These are phyloP conservation scores for Zychaea mexicana DNA, from an alignment of 371 early-diverging fungal species.

Conservation along the genomic window DNA sequence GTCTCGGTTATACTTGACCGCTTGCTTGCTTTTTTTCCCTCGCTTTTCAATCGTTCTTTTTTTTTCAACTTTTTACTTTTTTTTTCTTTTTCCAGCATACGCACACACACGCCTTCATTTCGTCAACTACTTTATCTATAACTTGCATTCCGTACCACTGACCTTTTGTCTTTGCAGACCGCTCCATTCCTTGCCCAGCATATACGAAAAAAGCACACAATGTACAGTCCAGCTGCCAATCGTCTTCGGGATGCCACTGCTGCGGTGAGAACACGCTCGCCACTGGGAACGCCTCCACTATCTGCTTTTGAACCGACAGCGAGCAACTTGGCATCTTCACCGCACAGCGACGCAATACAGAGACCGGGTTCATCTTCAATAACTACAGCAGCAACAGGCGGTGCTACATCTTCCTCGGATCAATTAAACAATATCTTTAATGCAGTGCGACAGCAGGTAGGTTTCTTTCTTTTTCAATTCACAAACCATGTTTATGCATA, in stretches of 20 bases:
- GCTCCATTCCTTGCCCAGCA: neutral
- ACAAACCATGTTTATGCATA: constrained; percentile 5
- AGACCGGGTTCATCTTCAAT: neutral
- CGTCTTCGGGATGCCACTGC: constrained; percentile 25
- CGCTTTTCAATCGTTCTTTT: too few species aligned
- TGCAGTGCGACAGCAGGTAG: constrained; percentile 35
- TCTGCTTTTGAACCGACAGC: constrained; percentile 2
- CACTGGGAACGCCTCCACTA: constrained; percentile 20
- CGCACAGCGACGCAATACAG: neutral
- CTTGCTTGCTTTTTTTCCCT: too few species aligned
- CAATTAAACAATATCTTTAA: constrained; percentile 30
- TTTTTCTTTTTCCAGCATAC: neutral
- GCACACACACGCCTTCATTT: too few species aligned
- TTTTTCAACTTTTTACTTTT: neutral
- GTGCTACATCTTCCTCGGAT: constrained; percentile 10
- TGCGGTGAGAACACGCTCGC: constrained; percentile 21
- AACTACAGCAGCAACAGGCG: neutral
- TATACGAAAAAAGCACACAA: neutral
- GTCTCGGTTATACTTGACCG: too few species aligned
- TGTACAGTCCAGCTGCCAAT: constrained; percentile 21
- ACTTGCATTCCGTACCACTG: too few species aligned
- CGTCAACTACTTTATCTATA: too few species aligned
- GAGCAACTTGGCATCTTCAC: neutral
- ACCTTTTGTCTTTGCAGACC: too few species aligned
- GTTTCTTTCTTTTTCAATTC: neutral